A percentile compares a stretch with the other conserved stretches of the same genome.
These are phyloP conservation scores for Galeopsis tetrahit DNA, from an alignment of 257 asterid genomes.

Conservation along the genomic window DNA sequence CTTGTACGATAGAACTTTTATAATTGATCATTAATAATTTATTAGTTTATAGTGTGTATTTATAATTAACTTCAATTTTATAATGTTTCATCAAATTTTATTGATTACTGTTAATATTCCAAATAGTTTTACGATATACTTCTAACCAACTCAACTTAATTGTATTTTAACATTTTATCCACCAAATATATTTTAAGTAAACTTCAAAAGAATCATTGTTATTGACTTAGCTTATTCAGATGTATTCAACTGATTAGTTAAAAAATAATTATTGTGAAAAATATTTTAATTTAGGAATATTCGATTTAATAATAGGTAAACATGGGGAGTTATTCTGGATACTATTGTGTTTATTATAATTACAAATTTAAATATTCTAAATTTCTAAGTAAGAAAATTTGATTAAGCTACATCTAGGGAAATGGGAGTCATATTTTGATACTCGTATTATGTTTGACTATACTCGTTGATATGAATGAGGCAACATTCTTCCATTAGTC, in stretches of 20 bases:
- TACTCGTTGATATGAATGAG: neutral
- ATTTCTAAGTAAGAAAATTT: neutral
- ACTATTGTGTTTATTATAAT: neutral
- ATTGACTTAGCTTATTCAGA: neutral
- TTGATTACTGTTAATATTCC: neutral
- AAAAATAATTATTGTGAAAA: neutral
- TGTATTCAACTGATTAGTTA: neutral
- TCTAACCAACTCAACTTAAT: neutral
- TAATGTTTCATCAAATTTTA: neutral
- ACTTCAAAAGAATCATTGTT: neutral
- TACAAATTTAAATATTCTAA: neutral
- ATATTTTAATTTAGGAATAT: neutral
- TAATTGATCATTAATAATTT: neutral
- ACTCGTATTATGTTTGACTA: neutral
- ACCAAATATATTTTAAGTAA: neutral
- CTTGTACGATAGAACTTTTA: neutral
- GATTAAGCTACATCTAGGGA: neutral
- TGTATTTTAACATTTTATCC: neutral
- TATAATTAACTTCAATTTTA: neutral
- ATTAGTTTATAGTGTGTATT: neutral
- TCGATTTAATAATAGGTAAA: neutral
- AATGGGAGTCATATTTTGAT: neutral
- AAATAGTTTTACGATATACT: neutral
- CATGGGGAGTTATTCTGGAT: neutral
- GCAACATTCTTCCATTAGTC: neutral